phyloP scores from a whole-genome alignment of 441 rosid species.

The Melastoma candidum region DNA sequence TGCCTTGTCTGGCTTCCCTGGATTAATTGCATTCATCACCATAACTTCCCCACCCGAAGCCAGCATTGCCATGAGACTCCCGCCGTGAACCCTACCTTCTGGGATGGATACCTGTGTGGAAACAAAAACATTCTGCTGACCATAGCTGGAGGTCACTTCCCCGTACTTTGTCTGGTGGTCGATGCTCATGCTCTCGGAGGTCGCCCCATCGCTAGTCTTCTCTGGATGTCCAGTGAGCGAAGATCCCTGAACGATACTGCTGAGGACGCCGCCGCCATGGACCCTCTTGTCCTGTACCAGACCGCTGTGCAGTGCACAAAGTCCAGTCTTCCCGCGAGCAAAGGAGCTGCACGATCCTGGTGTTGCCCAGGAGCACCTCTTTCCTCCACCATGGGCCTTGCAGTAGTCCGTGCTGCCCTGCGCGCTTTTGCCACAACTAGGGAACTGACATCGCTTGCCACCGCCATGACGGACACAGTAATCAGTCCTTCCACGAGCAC shows the following conservation, averaged over 20 bases:
- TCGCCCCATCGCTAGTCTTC: conserved; percentile 39
- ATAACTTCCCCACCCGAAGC: conserved; percentile 27
- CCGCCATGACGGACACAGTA: conserved; percentile 98
- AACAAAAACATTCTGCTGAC: conserved; percentile 23
- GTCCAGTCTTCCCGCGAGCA: conserved; percentile 86
- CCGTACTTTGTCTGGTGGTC: conserved; percentile 32
- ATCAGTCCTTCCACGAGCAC: conserved; percentile 96
- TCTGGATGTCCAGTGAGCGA: conserved; percentile 24
- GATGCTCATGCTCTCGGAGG: conserved; percentile 48
- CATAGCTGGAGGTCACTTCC: conserved; percentile 27
- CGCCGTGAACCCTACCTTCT: conserved; percentile 98
- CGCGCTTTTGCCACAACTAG: conserved; percentile 91
- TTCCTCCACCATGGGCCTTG: conserved; percentile 99
- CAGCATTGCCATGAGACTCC: conserved; percentile 83
- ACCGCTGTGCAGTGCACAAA: conserved; percentile 77
- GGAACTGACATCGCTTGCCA: conserved; percentile 78
- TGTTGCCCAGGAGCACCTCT: conserved; percentile 90
- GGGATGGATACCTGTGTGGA: conserved; percentile 37
- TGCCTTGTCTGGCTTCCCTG: conserved; percentile 18
- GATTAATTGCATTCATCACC: conserved; percentile 16
- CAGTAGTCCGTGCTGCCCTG: conserved; percentile 97
- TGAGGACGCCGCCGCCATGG: conserved; percentile 67
- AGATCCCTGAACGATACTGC: conserved; percentile 48
- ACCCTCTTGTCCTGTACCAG: conserved; percentile 86
- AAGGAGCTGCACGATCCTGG: conserved; percentile 81